Evolutionary conservation across 805 yeast species (phyloP), one percentile per base, ranked within the genome.

Genomic region (Starmerella potacharoeniae): DNA sequence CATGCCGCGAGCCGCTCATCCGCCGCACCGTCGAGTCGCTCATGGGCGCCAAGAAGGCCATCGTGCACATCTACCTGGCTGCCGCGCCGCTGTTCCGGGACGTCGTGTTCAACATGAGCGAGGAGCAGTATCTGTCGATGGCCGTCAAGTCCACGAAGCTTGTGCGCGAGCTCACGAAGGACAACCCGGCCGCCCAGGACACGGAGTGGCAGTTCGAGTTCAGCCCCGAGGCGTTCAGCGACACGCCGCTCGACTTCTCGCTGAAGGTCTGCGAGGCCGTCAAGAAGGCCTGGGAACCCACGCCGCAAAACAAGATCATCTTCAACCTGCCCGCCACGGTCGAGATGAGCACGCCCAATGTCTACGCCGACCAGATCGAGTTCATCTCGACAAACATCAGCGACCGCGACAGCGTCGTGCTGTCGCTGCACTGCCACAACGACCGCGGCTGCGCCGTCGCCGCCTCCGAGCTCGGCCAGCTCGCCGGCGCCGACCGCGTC

Each of bases 371-470:
- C 67, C 93, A 84, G 74, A 81, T 85, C 56, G 95, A 85, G 73
- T 84, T 77, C 68, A 85, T 85, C 63, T 66, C 79, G 49, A 78
- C 77, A 14, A 71, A 79, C 58, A 78, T 85, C 54, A 63, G 78
- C 48, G 78, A 84, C 59, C 79, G 95, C 60, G 86, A 83, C 55
- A 82, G 76, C 60, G 78, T 86, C 29, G 80, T 86, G 63, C 78
- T 85, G 51, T 84, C 93, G 13, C 76, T 86, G 54, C 95, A 85
- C 68, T 86, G 88, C 35, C 95, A 85, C 70, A 85, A 85, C 62
- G 93, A 85, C 70, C 77, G 95, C 65, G 95, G 95, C 28, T 84
- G 91, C 68, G 90, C 86, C 13, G 90, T 85, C n/a, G 93, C 91
- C 10, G 93, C 93, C 37, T 83, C 89, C 4, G 95, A 85, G 69